These are phyloP conservation scores for Onygenales sp. DNA, from an alignment of 2,329 filamentous ascomycete genomes.

Conservation along the genomic window DNA sequence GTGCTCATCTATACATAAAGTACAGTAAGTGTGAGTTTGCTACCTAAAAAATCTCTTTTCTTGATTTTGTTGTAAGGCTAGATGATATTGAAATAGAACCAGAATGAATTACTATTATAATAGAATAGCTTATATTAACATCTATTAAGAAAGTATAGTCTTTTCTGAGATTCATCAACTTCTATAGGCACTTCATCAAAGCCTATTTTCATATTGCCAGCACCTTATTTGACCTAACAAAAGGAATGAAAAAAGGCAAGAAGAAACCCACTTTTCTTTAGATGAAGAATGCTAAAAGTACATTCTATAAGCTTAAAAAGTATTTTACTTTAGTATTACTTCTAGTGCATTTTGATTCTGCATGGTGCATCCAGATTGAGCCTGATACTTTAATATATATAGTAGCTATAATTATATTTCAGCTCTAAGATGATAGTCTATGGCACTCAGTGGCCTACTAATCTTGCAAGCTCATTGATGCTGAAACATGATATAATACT, in stretches of 20 bases:
- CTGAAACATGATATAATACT: constrained; percentile 20
- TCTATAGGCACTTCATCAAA: constrained; percentile 22
- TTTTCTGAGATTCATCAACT: constrained; percentile 27
- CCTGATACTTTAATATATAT: constrained; percentile 15
- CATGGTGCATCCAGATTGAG: constrained; percentile 13
- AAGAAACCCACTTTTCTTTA: constrained; percentile 1
- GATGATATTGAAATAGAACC: constrained; percentile 12
- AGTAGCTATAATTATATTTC: constrained; percentile 11
- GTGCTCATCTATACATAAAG: constrained; percentile 5
- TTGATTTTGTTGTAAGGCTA: constrained; percentile 9
- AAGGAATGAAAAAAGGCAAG: constrained; percentile 1
- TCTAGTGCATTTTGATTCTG: constrained; percentile 14
- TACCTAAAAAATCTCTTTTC: constrained; percentile 6
- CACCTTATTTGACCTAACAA: constrained; percentile 11
- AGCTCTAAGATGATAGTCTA: constrained; percentile 10
- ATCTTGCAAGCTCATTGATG: constrained; percentile 13
- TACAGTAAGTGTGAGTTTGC: constrained; percentile 12
- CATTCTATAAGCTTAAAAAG: constrained; percentile 10
- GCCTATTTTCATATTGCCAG: constrained; percentile 12
- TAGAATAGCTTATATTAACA: constrained; percentile 14
- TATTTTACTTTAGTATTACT: constrained; percentile 12
- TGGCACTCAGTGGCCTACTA: constrained; percentile 17
- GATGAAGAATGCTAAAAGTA: constrained; percentile 6
- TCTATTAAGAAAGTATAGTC: constrained; percentile 13
- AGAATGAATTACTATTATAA: constrained; percentile 12